phyloP scores from a whole-genome alignment of 352 stramenopile species.

The Salisapilia sapeloensis region DNA sequence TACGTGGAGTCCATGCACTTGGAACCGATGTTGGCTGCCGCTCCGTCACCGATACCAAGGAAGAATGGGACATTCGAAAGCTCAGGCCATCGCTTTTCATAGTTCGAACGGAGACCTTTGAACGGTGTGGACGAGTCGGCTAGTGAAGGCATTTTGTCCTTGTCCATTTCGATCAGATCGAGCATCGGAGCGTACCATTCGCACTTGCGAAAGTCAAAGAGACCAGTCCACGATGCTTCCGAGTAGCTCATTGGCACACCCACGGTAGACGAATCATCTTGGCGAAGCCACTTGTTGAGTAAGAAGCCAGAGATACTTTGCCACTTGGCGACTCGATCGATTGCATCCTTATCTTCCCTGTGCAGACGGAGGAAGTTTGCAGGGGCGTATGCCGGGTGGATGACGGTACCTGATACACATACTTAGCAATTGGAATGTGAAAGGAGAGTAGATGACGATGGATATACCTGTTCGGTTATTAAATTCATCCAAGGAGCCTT shows the following conservation, averaged over 20 bases:
- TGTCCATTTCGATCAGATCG: conserved; percentile 51
- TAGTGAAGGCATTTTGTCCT: conserved; percentile 44
- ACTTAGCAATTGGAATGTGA: conserved; percentile 1
- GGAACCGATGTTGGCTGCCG: conserved; percentile 88
- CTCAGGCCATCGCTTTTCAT: conserved; percentile 62
- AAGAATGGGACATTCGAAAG: conserved; percentile 56
- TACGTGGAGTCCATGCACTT: conserved; percentile 77
- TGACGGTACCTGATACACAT: conserved; percentile 27
- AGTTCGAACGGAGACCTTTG: conserved; percentile 22
- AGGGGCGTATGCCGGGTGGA: conserved; percentile 83
- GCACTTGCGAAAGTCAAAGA: conserved; percentile 80
- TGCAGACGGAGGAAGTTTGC: conserved; percentile 79
- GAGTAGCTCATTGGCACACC: conserved; percentile 86
- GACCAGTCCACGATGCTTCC: conserved; percentile 89
- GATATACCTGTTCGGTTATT: conserved; percentile 45
- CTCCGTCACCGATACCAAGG: conserved; percentile 85
- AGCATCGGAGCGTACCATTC: conserved; percentile 76
- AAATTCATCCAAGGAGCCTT: conserved; percentile 25
- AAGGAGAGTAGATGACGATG: neutral
- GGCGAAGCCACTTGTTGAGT: conserved; percentile 79
- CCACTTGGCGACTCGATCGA: conserved; percentile 61
- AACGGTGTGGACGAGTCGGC: conserved; percentile 54
- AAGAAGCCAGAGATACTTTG: conserved; percentile 83
- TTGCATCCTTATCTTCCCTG: conserved; percentile 14
- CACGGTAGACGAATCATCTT: too few relatives aligned